Evolutionary conservation across 2,329 filamentous ascomycete species (phyloP).

Genomic region (Cytospora piceae): DNA sequence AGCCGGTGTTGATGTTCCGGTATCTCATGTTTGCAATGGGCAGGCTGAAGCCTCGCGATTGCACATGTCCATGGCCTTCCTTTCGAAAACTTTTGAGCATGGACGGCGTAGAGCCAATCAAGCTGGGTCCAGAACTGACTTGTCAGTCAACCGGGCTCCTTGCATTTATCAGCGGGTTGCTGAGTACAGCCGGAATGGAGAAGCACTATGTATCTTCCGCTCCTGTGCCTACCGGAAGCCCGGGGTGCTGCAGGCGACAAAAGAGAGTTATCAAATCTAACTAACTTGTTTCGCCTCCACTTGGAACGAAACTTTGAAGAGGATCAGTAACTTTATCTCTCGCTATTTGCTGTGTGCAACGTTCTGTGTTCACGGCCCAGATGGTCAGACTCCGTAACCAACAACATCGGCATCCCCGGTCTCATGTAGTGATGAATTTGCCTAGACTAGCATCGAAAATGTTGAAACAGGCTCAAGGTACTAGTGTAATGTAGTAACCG

Average conservation of each 20-base stretch:
- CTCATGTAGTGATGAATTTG: background rate
- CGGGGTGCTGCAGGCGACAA: background rate
- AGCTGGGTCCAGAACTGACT: background rate
- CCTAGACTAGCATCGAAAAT: background rate
- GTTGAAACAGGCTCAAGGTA: background rate
- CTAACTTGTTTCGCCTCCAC: background rate
- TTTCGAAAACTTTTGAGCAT: background rate
- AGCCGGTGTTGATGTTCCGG: background rate
- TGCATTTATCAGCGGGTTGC: background rate
- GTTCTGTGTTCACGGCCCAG: background rate
- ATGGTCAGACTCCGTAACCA: background rate
- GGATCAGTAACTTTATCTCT: background rate
- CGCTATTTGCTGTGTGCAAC: background rate
- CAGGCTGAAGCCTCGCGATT: background rate
- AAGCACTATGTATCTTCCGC: background rate
- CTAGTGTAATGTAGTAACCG: background rate
- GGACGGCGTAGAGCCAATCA: background rate
- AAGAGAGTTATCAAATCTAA: background rate
- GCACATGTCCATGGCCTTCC: background rate
- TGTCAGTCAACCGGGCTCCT: background rate
- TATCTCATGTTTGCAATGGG: background rate
- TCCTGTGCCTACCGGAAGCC: background rate
- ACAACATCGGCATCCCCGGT: background rate
- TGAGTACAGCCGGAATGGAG: background rate
- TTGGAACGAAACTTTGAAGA: background rate